A percentile compares a stretch with the other conserved stretches of the same genome.
Evolutionary conservation across 495 filamentous ascomycete species (phyloP).

Genomic region (Aspergillus steynii): DNA sequence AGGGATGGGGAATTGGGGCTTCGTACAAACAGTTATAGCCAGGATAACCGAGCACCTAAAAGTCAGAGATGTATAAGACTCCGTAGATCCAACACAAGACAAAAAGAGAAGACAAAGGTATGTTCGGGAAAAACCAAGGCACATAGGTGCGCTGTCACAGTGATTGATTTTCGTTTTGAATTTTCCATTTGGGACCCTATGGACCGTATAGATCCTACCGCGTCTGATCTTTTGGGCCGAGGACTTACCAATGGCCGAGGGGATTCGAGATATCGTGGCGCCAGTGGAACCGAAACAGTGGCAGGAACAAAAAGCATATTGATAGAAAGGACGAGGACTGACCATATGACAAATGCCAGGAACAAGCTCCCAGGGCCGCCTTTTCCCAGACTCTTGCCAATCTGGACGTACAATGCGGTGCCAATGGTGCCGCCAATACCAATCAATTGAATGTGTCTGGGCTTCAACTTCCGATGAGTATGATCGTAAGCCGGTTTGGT

Average conservation of each 20-base stretch:
- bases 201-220: not conserved
- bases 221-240: not conserved
- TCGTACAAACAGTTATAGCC: constrained; percentile 62
- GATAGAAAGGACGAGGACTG: constrained; percentile 20
- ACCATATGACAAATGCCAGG: constrained; percentile 60
- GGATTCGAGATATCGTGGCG: not conserved
- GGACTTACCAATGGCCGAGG: not conserved
- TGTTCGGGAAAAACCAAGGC: not conserved
- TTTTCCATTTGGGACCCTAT: not conserved
- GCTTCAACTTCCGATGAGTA: constrained; percentile 60
- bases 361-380: constrained; percentile 78
- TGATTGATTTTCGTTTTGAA: not conserved
- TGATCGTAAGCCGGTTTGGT: constrained; percentile 39
- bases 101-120: not conserved
- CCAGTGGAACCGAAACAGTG: not conserved
- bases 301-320: constrained; percentile 4
- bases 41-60: constrained; percentile 68
- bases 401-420: constrained; percentile 78
- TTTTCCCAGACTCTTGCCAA: constrained; percentile 64
- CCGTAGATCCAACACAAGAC: not conserved
- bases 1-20: constrained; percentile 16
- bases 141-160: not conserved
- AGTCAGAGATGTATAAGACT: constrained; percentile 31
- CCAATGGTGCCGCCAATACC: constrained; percentile 78
- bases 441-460: constrained; percentile 71